Evolutionary conservation across 73 alveolate genomes (phyloP).

Genomic region (Stentor coeruleus): DNA sequence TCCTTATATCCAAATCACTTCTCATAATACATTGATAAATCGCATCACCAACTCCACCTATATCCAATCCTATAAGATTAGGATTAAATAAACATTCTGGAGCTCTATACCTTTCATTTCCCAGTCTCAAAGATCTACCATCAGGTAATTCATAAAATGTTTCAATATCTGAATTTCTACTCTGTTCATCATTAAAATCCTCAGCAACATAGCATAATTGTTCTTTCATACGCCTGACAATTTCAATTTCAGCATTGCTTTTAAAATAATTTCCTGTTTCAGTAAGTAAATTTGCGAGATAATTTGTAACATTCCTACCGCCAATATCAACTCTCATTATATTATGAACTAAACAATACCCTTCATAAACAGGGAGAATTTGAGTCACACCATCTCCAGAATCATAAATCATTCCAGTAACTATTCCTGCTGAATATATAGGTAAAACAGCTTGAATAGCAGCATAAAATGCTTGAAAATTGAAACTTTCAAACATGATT

Average conservation of each 20-base stretch:
- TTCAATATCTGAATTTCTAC: conserved; percentile 23
- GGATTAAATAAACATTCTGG: conserved; percentile 81
- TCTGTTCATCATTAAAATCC: conserved; percentile 39
- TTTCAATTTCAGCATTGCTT: conserved; percentile 75
- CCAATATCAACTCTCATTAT: conserved; percentile 75
- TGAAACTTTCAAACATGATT: conserved; percentile 76
- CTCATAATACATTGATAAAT: conserved; percentile 68
- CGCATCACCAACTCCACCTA: conserved; percentile 56
- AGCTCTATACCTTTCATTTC: conserved; percentile 70
- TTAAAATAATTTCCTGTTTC: conserved; percentile 62
- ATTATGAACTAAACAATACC: conserved; percentile 76
- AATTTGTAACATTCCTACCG: conserved; percentile 82
- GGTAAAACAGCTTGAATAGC: conserved; percentile 65
- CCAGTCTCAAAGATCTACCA: conserved; percentile 56
- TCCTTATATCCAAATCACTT: conserved; percentile 72
- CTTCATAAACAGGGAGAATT: conserved; percentile 77
- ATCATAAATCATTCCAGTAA: conserved; percentile 75
- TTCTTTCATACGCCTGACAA: conserved; percentile 79
- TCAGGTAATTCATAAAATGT: conserved; percentile 73
- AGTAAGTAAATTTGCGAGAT: conserved; percentile 58
- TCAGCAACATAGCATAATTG: conserved; percentile 66
- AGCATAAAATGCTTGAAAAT: conserved; percentile 73
- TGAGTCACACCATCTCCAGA: conserved; percentile 80
- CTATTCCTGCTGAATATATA: conserved; percentile 72
- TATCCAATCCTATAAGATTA: conserved; percentile 40